These are phyloP conservation scores for Paralagenidium karlingii DNA, from an alignment of 352 stramenopile species.

Conservation along the genomic window DNA sequence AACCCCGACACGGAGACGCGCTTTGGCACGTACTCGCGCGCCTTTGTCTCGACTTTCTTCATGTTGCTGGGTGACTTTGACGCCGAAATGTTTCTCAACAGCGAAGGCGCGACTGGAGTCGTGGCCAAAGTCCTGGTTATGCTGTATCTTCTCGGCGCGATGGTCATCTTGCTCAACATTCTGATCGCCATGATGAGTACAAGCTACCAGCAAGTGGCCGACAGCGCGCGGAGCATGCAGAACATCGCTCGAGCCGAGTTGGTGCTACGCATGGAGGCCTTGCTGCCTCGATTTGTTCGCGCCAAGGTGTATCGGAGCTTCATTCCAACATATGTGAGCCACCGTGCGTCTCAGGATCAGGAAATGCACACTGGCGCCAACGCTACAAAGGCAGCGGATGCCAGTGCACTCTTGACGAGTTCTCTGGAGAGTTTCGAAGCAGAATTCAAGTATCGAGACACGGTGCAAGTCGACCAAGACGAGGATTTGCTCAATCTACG, in stretches of 20 bases:
- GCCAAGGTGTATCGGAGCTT: too few relatives aligned
- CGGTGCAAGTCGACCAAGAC: too few relatives aligned
- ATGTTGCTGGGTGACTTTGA: slow-evolving; percentile 63
- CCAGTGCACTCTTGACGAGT: too few relatives aligned
- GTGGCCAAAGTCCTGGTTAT: slow-evolving; percentile 40
- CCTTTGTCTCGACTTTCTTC: slow-evolving; percentile 62
- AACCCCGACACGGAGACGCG: too few relatives aligned
- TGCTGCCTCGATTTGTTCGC: too few relatives aligned
- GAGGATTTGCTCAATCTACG: too few relatives aligned
- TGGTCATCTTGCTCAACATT: slow-evolving; percentile 58
- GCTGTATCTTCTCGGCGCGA: slow-evolving; percentile 29
- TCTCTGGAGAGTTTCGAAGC: too few relatives aligned
- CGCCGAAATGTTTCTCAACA: slow-evolving; percentile 30
- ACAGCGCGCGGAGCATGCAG: slow-evolving; percentile 36
- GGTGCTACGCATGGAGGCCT: slow-evolving; percentile 42
- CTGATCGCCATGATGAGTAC: slow-evolving; percentile 67
- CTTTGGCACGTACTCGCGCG: slow-evolving; percentile 41
- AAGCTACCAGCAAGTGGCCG: slow-evolving; percentile 40
- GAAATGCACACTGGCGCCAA: too few relatives aligned
- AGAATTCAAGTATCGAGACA: too few relatives aligned
- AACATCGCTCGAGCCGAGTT: slow-evolving; percentile 36
- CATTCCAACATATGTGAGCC: too few relatives aligned
- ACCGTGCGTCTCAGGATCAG: too few relatives aligned
- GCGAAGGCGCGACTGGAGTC: slow-evolving; percentile 26
- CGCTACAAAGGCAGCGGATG: too few relatives aligned